Evolutionary conservation across 139 green algal species (phyloP), one percentile per base, ranked within the genome.

Genomic region (Coelastrella sp.): DNA sequence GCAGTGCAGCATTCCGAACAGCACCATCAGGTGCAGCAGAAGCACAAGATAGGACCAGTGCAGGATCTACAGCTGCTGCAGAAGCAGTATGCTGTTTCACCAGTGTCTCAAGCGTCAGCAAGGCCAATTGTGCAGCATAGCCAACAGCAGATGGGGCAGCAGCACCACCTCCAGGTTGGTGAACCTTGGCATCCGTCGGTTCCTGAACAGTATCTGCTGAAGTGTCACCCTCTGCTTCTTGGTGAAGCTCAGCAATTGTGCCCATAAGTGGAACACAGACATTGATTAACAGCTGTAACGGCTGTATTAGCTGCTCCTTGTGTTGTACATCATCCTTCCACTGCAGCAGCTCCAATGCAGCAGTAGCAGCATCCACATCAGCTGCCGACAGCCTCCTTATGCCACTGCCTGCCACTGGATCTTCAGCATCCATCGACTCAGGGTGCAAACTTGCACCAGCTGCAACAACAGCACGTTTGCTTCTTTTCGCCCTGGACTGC

Each of bases 1-100:
- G 71, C 81, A 98, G 89, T 32, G 94, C 91, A 0, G 90, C 90
- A 45, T 94, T 95, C 48, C 94, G 88, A 45, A 93, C 88, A 2
- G 88, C 87, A n/a, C 80, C 85, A 72, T 96, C 92, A 2, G 91
- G 89, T 0, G 91, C 92, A 66, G 81, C 69, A 64, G 85, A 62
- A 2, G 92, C 92, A 23, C 83, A 86, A 0, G 38, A 40, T 81
- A 96, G 88, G 25, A 93, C 91, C 62, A 97, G 85, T 38, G n/a
- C 79, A 51, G 91, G 9, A 27, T 73, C 53, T 2, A 63, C n/a
- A 25, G 23, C 63, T 25, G 27, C 45, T 32, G n/a, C 69, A 59
- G 48, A 51, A 62, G 51, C 35, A 27, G 32, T 41, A 30, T 32
- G 5, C 7, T 60, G 38, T 30, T 77, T 37, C 13, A 63, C 5